Evolutionary conservation across 306 rosid species (phyloP).

Genomic region (Medicago arabica): DNA sequence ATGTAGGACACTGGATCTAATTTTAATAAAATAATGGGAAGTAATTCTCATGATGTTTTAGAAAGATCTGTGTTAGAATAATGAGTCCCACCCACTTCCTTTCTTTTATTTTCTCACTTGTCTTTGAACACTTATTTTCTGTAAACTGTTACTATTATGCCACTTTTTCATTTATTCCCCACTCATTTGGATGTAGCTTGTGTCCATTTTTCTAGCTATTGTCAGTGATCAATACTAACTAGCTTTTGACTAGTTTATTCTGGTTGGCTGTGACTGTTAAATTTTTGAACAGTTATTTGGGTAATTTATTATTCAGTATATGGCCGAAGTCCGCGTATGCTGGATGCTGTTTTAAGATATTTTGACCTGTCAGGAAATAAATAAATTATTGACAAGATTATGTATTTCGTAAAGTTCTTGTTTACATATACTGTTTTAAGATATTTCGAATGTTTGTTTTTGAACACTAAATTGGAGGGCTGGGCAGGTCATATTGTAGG

Average conservation of each 20-base stretch:
- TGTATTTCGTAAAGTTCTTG: neutral
- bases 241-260: neutral
- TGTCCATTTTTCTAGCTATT: neutral
- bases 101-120: neutral
- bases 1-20: neutral
- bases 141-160: neutral
- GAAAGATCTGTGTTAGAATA: neutral
- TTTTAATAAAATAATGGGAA: constrained; percentile 2
- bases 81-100: neutral
- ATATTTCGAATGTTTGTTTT: neutral
- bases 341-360: neutral
- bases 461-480: neutral
- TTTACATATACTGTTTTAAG: no score
- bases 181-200: neutral
- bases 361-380: neutral
- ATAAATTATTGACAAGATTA: neutral
- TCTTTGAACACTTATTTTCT: neutral
- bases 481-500: neutral
- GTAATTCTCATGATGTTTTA: neutral
- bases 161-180: neutral
- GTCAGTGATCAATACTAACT: neutral
- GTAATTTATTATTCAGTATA: neutral
- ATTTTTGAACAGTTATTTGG: neutral
- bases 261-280: neutral
- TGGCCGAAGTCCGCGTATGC: neutral